Evolutionary conservation across 1,284 basidiomycete genomes (phyloP).

Genomic region (Ganoderma lucidum): DNA sequence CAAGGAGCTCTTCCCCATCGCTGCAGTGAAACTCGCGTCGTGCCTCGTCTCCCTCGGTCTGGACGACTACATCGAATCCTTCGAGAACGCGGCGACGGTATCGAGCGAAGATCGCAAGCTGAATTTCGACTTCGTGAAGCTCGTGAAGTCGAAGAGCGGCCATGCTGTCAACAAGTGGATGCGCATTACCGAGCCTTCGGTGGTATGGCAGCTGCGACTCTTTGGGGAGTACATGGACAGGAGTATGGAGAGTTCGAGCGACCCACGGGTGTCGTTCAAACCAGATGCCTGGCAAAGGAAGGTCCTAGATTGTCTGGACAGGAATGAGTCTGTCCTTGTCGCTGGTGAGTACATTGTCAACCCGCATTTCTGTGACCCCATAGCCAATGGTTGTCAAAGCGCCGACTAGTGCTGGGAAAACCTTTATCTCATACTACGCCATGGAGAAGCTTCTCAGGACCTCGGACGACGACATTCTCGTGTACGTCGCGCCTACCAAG

Average conservation of each 20-base stretch:
- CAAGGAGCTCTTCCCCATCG: conserved; percentile 47
- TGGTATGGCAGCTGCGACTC: conserved; percentile 71
- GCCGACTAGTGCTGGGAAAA: conserved; percentile 76
- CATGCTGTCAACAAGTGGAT: conserved; percentile 58
- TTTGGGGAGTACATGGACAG: conserved; percentile 79
- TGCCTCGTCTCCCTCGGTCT: conserved; percentile 58
- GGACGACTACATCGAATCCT: conserved; percentile 43
- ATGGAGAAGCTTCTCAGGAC: conserved; percentile 72
- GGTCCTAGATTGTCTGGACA: conserved; percentile 71
- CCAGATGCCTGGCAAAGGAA: conserved; percentile 77
- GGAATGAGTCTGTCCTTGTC: conserved; percentile 65
- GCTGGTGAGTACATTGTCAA: conserved; percentile 55
- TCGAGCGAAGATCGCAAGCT: conserved; percentile 47
- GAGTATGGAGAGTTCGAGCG: conserved; percentile 67
- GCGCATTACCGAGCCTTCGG: conserved; percentile 60
- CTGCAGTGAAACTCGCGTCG: conserved; percentile 46
- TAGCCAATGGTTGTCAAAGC: conserved; percentile 45
- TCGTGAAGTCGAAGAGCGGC: conserved; percentile 55
- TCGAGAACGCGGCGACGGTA: conserved; percentile 34
- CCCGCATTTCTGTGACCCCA: neutral
- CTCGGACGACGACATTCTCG: conserved; percentile 69
- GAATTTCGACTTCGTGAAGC: conserved; percentile 63
- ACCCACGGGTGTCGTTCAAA: conserved; percentile 65
- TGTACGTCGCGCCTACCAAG: conserved; percentile 81
- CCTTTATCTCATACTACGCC: conserved; percentile 79